phyloP scores from a whole-genome alignment of 2,329 filamentous ascomycete species.

The Periconia sp. region DNA sequence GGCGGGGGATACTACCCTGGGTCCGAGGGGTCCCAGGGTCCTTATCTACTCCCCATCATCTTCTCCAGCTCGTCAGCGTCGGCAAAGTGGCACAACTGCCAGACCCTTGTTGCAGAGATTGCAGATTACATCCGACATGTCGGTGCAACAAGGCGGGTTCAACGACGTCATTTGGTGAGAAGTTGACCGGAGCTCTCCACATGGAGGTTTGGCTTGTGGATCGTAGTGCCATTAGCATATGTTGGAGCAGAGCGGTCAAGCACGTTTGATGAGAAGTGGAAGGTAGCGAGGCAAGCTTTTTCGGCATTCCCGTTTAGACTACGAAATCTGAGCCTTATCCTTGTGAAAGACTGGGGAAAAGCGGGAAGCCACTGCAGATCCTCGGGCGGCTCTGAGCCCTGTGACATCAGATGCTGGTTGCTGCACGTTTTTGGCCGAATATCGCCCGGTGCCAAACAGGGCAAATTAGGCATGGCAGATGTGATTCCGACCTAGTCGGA shows the following conservation, averaged over 20 bases:
- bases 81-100: conserved; percentile 4
- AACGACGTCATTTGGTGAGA: conserved; percentile 21
- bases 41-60: conserved; percentile 18
- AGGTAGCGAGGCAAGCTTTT: conserved; percentile 20
- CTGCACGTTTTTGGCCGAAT: conserved; percentile 12
- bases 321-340: conserved; percentile 16
- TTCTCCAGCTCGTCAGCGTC: conserved; percentile 4
- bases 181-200: conserved; percentile 14
- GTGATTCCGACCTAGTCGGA: conserved; percentile 1
- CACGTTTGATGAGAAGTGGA: conserved; percentile 6
- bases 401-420: too few species aligned
- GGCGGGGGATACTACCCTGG: conserved; percentile 1
- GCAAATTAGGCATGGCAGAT: background rate
- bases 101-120: conserved; percentile 12
- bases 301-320: conserved; percentile 21
- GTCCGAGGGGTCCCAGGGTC: conserved; percentile 11
- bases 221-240: conserved; percentile 16
- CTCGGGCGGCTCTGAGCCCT: conserved; percentile 12
- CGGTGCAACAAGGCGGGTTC: conserved; percentile 12
- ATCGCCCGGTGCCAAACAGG: conserved; percentile 1
- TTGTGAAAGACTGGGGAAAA: conserved; percentile 19
- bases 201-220: conserved; percentile 16
- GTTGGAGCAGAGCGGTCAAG: conserved; percentile 12
- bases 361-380: conserved; percentile 30
- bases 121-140: conserved; percentile 16